Conservation (phyloP, 2,329 filamentous ascomycete genomes). For the Reticulascus tulasneorum region DNA sequence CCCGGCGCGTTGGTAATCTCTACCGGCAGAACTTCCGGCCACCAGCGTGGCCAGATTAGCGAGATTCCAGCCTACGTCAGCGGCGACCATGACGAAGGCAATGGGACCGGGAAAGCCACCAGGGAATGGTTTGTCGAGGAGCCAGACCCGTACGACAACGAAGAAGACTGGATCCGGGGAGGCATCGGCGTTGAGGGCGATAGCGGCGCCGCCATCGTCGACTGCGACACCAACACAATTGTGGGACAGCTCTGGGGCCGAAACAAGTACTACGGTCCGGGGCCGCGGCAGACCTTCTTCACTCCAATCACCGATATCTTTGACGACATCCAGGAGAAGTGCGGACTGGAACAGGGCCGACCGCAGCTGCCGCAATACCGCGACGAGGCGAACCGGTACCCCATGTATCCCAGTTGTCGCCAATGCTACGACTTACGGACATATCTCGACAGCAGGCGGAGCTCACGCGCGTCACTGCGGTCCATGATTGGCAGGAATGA, state of each 20-base stretch:
- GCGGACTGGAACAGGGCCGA: constrained; percentile 31
- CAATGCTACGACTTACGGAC: constrained; percentile 36
- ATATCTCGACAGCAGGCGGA: constrained; percentile 38
- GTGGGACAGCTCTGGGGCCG: constrained; percentile 41
- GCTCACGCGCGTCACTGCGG: constrained; percentile 35
- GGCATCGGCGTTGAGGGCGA: constrained; percentile 42
- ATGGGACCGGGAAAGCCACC: constrained; percentile 37
- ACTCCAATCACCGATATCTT: constrained; percentile 40
- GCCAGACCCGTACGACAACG: constrained; percentile 29
- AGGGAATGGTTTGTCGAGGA: constrained; percentile 44
- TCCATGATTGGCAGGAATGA: constrained; percentile 38
- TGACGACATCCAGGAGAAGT: constrained; percentile 42
- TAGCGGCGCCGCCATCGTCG: constrained; percentile 40
- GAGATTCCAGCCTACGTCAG: constrained; percentile 40
- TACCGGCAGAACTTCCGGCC: constrained; percentile 39
- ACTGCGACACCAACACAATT: constrained; percentile 32
- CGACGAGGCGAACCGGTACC: constrained; percentile 35
- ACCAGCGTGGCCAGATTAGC: constrained; percentile 36
- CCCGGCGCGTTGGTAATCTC: constrained; percentile 33
- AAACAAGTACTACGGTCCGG: constrained; percentile 38
- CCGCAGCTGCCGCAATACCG: constrained; percentile 36
- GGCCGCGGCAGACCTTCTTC: constrained; percentile 37
- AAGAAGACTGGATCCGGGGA: constrained; percentile 40
- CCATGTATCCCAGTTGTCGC: constrained; percentile 35
- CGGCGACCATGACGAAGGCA: constrained; percentile 28